phyloP scores from a whole-genome alignment of 768 basidiomycete genomes.

The Cubamyces lactineus region DNA sequence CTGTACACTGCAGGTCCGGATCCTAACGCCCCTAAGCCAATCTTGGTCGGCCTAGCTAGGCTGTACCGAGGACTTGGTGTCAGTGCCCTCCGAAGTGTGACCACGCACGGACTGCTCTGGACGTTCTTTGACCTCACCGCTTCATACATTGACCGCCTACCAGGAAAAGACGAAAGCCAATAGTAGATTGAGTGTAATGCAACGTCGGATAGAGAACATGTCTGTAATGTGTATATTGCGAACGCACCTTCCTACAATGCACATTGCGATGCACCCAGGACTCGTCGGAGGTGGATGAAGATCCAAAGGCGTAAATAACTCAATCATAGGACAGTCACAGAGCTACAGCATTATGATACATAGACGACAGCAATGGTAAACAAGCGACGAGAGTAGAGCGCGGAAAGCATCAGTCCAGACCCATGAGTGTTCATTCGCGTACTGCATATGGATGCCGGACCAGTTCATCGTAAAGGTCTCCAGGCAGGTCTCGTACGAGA shows the following conservation, averaged over 20 bases:
- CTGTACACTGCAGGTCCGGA: constrained; percentile 63
- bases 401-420: background rate
- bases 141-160: constrained; percentile 69
- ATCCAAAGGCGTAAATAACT: background rate
- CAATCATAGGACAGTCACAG: background rate
- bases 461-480: constrained; percentile 86
- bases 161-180: constrained; percentile 28
- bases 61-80: constrained; percentile 95
- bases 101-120: constrained; percentile 93
- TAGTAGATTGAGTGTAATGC: constrained; percentile 13
- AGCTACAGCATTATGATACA: constrained; percentile 18
- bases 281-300: background rate
- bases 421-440: constrained; percentile 10
- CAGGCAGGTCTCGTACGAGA: constrained; percentile 87
- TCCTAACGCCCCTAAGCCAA: constrained; percentile 72
- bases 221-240: constrained; percentile 23
- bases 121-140: constrained; percentile 86
- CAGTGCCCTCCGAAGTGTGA: constrained; percentile 88
- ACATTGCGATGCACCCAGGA: background rate
- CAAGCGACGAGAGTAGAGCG: constrained; percentile 1
- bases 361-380: constrained; percentile 13
- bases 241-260: background rate
- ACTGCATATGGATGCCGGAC: constrained; percentile 84
- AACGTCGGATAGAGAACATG: constrained; percentile 4
- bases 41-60: constrained; percentile 75